These are phyloP conservation scores for Vitis hybrid DNA, from an alignment of 177 flowering plant species.

Conservation along the genomic window DNA sequence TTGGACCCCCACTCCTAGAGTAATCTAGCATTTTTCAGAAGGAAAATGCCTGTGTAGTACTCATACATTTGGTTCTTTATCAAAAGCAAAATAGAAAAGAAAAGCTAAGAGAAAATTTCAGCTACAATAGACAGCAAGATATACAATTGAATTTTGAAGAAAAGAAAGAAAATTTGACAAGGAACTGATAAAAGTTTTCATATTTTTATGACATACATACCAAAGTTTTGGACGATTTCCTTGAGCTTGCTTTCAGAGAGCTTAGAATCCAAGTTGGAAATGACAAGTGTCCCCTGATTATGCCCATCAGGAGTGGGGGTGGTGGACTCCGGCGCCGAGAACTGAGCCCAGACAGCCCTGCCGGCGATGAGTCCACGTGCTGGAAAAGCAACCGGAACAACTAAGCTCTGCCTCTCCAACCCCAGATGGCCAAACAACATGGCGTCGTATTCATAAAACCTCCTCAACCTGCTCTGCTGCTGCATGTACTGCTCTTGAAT, in stretches of 20 bases:
- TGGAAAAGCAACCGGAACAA: slow-evolving; percentile 24
- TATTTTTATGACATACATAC: neutral
- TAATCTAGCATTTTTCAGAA: too few relatives aligned
- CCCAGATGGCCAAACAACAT: neutral
- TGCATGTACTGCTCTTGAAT: slow-evolving; percentile 73
- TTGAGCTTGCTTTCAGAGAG: slow-evolving; percentile 39
- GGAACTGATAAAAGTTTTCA: too few relatives aligned
- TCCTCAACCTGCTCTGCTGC: slow-evolving; percentile 46
- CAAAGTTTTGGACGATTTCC: slow-evolving; percentile 62
- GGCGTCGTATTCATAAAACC: slow-evolving; percentile 19
- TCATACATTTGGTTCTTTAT: too few relatives aligned
- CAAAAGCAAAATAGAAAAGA: too few relatives aligned
- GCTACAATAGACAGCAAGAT: too few relatives aligned
- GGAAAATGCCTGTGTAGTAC: too few relatives aligned
- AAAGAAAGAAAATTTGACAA: too few relatives aligned
- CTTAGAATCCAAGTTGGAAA: slow-evolving; percentile 65
- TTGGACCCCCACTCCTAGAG: too few relatives aligned
- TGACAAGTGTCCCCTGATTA: slow-evolving; percentile 87
- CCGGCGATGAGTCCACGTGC: slow-evolving; percentile 60
- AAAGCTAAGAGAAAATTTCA: too few relatives aligned
- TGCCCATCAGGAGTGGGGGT: slow-evolving; percentile 39
- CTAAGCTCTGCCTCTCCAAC: too few relatives aligned
- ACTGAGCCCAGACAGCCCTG: slow-evolving; percentile 83
- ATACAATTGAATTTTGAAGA: too few relatives aligned
- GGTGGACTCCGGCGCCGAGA: slow-evolving; percentile 33